Evolutionary conservation across 495 filamentous ascomycete species (phyloP).

Genomic region (Penicillium bovifimosum): DNA sequence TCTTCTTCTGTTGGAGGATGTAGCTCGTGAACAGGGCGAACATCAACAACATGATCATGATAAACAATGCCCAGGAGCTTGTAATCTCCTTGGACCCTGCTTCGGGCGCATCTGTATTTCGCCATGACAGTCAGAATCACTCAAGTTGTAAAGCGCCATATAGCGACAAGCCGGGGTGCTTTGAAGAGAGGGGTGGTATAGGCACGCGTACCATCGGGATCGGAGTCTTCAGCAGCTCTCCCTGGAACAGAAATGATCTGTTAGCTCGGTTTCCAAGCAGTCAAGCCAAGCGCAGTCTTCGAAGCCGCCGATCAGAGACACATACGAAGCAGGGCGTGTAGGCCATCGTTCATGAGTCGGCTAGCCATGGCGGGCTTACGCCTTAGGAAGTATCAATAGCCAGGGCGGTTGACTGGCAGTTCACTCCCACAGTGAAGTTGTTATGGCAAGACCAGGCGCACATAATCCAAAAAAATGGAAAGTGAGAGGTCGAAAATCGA

Average conservation of each 20-base stretch:
- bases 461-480: constrained; percentile 31
- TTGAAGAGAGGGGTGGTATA: neutral
- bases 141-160: neutral
- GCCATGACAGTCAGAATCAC: constrained; percentile 18
- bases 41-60: constrained; percentile 88
- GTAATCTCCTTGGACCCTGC: constrained; percentile 81
- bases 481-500: constrained; percentile 1
- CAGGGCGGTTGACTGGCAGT: constrained; percentile 27
- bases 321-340: constrained; percentile 40
- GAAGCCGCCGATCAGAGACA: constrained; percentile 1
- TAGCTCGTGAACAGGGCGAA: constrained; percentile 95
- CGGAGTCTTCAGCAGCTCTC: constrained; percentile 38
- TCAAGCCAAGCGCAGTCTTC: neutral
- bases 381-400: constrained; percentile 21
- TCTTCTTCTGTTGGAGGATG: constrained; percentile 86
- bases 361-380: constrained; percentile 32
- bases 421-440: constrained; percentile 29
- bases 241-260: constrained; percentile 15
- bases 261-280: constrained; percentile 13
- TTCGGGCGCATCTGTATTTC: constrained; percentile 46
- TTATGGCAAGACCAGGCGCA: constrained; percentile 24
- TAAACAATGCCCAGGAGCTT: constrained; percentile 94
- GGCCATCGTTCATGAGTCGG: constrained; percentile 34
- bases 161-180: neutral
- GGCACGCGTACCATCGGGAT: constrained; percentile 47